These are phyloP conservation scores for Backusella mclennaniae DNA, from an alignment of 192 early-diverging fungal genomes.

Conservation along the genomic window DNA sequence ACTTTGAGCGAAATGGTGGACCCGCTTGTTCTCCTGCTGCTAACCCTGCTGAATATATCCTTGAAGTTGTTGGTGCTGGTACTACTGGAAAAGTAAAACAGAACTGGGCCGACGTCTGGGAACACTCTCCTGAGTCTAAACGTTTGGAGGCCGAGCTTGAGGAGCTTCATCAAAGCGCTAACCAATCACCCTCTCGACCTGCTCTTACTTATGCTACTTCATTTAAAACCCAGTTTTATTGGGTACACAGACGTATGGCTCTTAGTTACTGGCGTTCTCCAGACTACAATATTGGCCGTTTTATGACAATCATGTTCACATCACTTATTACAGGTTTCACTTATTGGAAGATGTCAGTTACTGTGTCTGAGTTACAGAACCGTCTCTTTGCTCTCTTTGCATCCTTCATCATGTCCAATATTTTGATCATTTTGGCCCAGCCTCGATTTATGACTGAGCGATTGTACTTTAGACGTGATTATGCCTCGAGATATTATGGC, in stretches of 20 bases:
- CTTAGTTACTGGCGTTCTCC: slow-evolving; percentile 69
- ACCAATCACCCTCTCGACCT: slow-evolving; percentile 23
- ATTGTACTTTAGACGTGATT: slow-evolving; percentile 63
- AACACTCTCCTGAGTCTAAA: slow-evolving; percentile 50
- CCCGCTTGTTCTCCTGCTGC: slow-evolving; percentile 58
- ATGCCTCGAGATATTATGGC: slow-evolving; percentile 66
- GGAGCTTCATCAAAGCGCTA: slow-evolving; percentile 43
- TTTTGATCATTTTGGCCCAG: slow-evolving; percentile 70
- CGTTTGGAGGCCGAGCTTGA: slow-evolving; percentile 49
- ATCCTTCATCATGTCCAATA: slow-evolving; percentile 59
- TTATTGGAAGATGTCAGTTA: slow-evolving; percentile 62
- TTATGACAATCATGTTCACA: slow-evolving; percentile 55
- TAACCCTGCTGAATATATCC: slow-evolving; percentile 86
- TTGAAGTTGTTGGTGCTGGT: slow-evolving; percentile 76
- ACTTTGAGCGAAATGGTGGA: slow-evolving; percentile 76
- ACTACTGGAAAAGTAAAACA: slow-evolving; percentile 31
- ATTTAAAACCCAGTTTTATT: slow-evolving; percentile 46
- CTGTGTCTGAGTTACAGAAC: slow-evolving; percentile 60
- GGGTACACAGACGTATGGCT: slow-evolving; percentile 67
- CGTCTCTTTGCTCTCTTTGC: slow-evolving; percentile 73
- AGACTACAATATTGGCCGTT: slow-evolving; percentile 73
- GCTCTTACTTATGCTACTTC: slow-evolving; percentile 46
- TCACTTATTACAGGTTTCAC: slow-evolving; percentile 69
- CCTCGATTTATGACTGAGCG: slow-evolving; percentile 68
- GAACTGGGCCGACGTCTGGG: slow-evolving; percentile 80